Base-by-base conservation (phyloP, 78 protist genomes). In the Dictyostelium capitatum region DNA sequence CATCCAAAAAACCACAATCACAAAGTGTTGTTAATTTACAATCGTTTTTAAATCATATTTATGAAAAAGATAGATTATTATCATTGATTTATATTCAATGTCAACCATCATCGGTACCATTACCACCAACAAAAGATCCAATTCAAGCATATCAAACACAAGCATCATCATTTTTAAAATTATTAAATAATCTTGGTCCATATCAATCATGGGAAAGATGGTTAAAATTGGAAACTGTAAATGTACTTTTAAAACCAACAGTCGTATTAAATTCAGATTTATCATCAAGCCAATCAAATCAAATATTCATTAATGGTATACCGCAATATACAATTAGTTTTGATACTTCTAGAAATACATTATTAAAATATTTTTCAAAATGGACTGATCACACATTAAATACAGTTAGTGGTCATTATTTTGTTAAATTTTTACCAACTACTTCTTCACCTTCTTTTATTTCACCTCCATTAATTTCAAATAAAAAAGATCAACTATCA, bases 91-190 rank as follows among this genome's bases (percentile, higher is more conserved):
- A 59, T 59, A 50, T 65, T 10, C 93, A 87, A 43, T 87, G 93
- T 50, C 93, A 87, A 51, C 93, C 93, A 47, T 87, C 93, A 64
- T 47, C 93, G 6, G 70, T 87, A 4, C 93, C 93, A 32, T 78
- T 69, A 6, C 81, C 80, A 23, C 82, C 92, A 12, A 87, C 85
- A 2, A 50, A 48, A 12, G 59, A 87, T 19, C 93, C 93, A 20
- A 87, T 87, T 32, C 93, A 87, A 46, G 84, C 93, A 20, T 82
- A 78, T 50, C 64, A 87, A 12, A 87, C 93, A 2, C 83, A 77
- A 47, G 83, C 84, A 19, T 48, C 80, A 4, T 77, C 84, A 28
- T 87, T 87, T 59, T 73, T 87, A 9, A 87, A 87, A 46, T 28
- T 87, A 47, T 50, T 87, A 30, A 41, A 65, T 14, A 67, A 74